These are phyloP conservation scores for Mycena galopus DNA, from an alignment of 768 basidiomycete genomes.

Conservation along the genomic window DNA sequence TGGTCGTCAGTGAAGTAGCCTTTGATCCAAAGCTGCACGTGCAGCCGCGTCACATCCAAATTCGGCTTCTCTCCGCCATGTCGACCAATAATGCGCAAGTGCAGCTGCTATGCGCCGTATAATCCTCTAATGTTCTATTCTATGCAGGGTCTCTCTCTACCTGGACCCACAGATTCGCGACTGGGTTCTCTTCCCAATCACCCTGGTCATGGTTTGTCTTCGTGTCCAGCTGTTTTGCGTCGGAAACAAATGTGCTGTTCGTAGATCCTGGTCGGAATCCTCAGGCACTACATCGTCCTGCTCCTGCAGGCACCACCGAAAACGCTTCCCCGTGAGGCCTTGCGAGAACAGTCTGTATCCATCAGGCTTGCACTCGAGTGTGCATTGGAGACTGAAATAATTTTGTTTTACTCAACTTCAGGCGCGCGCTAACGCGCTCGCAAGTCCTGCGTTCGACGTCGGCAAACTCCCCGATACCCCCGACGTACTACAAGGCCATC, in stretches of 20 bases:
- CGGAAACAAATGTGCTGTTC: not conserved
- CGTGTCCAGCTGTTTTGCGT: constrained; percentile 8
- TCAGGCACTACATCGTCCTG: constrained; percentile 92
- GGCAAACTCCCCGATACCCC: constrained; percentile 84
- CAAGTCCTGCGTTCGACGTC: constrained; percentile 88
- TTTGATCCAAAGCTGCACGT: constrained; percentile 19
- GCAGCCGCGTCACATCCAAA: constrained; percentile 4
- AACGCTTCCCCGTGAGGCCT: constrained; percentile 78
- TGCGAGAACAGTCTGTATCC: constrained; percentile 87
- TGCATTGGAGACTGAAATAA: constrained; percentile 6
- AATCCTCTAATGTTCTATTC: not conserved
- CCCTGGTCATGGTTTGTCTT: constrained; percentile 89
- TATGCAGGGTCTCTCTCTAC: constrained; percentile 67
- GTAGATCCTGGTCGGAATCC: constrained; percentile 92
- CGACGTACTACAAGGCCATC: constrained; percentile 77
- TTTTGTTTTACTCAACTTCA: constrained; percentile 43
- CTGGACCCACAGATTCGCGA: constrained; percentile 97
- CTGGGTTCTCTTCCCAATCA: constrained; percentile 96
- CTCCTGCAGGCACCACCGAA: constrained; percentile 89
- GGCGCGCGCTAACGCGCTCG: constrained; percentile 84
- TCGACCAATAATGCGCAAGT: constrained; percentile 62
- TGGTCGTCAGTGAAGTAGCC: constrained; percentile 27
- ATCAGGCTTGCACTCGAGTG: constrained; percentile 7
- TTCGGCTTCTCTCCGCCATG: constrained; percentile 47
- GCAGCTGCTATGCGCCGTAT: not conserved